A percentile compares a stretch with the other conserved stretches of the same genome.
Evolutionary conservation across 257 asterid species (phyloP).

Genomic region (Penstemon newberryi): DNA sequence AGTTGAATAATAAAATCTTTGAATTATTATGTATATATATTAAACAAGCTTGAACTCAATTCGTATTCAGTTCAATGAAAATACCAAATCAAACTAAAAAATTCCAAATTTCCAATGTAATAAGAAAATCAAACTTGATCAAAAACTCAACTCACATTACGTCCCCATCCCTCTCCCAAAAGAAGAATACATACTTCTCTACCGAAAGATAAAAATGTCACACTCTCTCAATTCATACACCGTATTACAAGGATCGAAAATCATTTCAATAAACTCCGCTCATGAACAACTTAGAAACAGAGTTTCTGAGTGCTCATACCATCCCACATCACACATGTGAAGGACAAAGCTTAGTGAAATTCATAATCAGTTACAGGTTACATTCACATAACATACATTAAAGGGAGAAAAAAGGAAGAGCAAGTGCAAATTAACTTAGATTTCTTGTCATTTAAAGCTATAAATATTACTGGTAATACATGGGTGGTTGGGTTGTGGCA

Average conservation of each 20-base stretch:
- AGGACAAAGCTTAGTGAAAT: slow-evolving; percentile 1
- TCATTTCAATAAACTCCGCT: background rate
- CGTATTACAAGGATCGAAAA: background rate
- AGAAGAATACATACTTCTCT: background rate
- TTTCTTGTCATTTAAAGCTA: too few relatives aligned
- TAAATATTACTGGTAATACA: slow-evolving; percentile 12
- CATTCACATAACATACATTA: slow-evolving; percentile 30
- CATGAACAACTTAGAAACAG: background rate
- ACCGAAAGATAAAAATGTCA: background rate
- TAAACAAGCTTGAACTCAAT: too few relatives aligned
- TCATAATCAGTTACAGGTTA: slow-evolving; percentile 26
- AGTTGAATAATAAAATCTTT: too few relatives aligned
- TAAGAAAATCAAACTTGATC: too few relatives aligned
- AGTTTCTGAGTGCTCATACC: slow-evolving; percentile 1
- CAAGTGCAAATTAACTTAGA: background rate
- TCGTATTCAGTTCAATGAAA: too few relatives aligned
- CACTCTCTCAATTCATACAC: background rate
- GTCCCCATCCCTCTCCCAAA: background rate
- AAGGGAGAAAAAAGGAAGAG: background rate
- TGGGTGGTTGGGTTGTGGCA: slow-evolving; percentile 15
- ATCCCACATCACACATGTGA: slow-evolving; percentile 13
- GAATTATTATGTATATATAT: too few relatives aligned
- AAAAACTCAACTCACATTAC: too few relatives aligned
- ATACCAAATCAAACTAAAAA: too few relatives aligned
- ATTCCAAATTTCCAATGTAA: too few relatives aligned